Evolutionary conservation across 108 stramenopile species (phyloP), one percentile per base, ranked within the genome.

Genomic region (Fragilariopsis cylindrus): DNA sequence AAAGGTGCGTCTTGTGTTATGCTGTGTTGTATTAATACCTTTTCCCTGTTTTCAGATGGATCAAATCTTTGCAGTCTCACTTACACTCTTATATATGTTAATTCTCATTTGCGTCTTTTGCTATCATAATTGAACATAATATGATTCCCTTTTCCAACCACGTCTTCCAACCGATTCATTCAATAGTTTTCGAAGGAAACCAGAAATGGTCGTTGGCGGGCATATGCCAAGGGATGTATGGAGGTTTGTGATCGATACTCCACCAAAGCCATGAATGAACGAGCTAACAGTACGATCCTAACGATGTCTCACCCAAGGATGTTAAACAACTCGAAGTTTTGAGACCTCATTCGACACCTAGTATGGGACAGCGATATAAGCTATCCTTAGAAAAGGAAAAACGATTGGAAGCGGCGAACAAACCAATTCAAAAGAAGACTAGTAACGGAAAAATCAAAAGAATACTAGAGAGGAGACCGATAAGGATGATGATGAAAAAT

Each of bases 251-350:
- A 90, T 50, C 81, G 81, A n/a, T 86, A 92, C 78, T 75, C 86
- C 2, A 70, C 39, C 4, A 82, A 81, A 46, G 89, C 83, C 40
- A 74, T 85, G 69, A 52, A 67, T 30, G 87, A 72, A 15, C 88
- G 95, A 18, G 65, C 84, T 42, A 86, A 85, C 21, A 44, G 49
- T 0, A 68, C 48, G 9, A n/a, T 50, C 3, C 18, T 68, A 40
- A 47, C 5, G 83, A 74, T 13, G 84, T 91, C 53, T 90, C 93
- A 45, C 95, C 95, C 54, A 94, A 92, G 80, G 95, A 96, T 69
- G 87, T 96, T 13, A 86, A 90, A 49, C 83, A 82, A 11, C 72
- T 96, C 54, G 95, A 96, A 80, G 78, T 87, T 18, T 77, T 96
- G 42, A 86, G 87, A 69, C 93, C 92, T 40, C 13, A 67, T 44